phyloP scores from a whole-genome alignment of 305 asterid genomes.

The Vinca major region DNA sequence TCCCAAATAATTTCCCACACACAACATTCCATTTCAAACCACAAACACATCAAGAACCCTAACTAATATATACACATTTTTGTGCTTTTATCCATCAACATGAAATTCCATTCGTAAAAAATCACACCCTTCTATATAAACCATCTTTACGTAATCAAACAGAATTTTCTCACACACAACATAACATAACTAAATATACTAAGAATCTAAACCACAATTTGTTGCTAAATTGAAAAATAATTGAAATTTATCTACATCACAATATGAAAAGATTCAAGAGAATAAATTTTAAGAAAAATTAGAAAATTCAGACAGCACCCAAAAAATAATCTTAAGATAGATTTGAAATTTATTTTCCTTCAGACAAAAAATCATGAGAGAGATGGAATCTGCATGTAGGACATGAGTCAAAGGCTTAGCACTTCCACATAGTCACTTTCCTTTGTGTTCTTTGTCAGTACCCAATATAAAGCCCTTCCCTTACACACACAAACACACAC shows the following conservation, averaged over 20 bases:
- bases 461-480: not conserved
- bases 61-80: too few species aligned
- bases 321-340: too few species aligned
- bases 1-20: not conserved
- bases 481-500: not conserved
- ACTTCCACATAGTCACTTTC: conserved; percentile 16
- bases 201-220: not conserved
- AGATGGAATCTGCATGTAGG: conserved; percentile 3
- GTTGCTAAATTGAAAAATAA: too few species aligned
- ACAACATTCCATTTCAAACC: not conserved
- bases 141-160: not conserved
- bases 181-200: not conserved
- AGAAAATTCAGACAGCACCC: not conserved
- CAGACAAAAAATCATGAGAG: not conserved
- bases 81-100: not conserved
- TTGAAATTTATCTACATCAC: not conserved
- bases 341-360: too few species aligned
- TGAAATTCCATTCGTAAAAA: too few species aligned
- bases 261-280: not conserved
- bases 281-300: not conserved
- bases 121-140: not conserved
- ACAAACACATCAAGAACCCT: too few species aligned
- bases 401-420: conserved; percentile 14
- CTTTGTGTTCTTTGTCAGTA: conserved; percentile 8
- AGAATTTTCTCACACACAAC: too few species aligned